Base-by-base conservation (phyloP, 2,329 filamentous ascomycete species). In the Pseudopithomyces maydicus region DNA sequence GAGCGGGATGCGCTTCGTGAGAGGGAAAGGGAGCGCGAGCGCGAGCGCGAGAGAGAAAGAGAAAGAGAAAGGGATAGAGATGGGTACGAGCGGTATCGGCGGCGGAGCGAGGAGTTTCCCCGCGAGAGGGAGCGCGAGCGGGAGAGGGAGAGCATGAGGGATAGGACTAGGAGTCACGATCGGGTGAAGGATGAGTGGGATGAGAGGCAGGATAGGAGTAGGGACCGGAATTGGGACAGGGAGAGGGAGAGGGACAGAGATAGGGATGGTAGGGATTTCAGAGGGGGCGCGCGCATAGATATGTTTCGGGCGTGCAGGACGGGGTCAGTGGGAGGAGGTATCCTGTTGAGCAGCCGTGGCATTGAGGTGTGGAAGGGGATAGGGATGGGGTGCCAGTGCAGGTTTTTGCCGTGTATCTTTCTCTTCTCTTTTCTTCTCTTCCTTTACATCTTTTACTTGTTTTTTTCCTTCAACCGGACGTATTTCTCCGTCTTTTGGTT, bases 311-410 rank as follows among this genome's bases (percentile, higher is more conserved):
- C 10, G 69, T 73, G 50, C 66, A 72, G 57, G 69, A 74, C 49
- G 73, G 73, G n/a, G 71, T 73, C 20, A 64, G 68, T 42, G 73
- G 74, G 41, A 49, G 72, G 20, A 62, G 67, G 56, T 74, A 74
- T 64, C 70, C 72, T 41, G 66, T 72, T 47, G 62, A 62, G 50
- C 48, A 54, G 54, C 11, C 54, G 11, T 57, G 58, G 58, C 47
- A 56, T 17, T 62, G 42, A 56, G 52, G 23, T 29, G 49, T 14
- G 6, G 14, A 38, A 38, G 14, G 12, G 35, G 35, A n/a, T 17
- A 2, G 48, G 12, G 33, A 23, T 12, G 33, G 33, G 33, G 15
- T 17, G n/a, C 4, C 33, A 29, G 17, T 17, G 20, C 22, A 15
- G 15, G 22, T 20, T 2, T 26, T 29, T 12, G 42, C 22, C 39